phyloP scores from a whole-genome alignment of 2,329 filamentous ascomycete species.

The Aspergillus arachidicola region DNA sequence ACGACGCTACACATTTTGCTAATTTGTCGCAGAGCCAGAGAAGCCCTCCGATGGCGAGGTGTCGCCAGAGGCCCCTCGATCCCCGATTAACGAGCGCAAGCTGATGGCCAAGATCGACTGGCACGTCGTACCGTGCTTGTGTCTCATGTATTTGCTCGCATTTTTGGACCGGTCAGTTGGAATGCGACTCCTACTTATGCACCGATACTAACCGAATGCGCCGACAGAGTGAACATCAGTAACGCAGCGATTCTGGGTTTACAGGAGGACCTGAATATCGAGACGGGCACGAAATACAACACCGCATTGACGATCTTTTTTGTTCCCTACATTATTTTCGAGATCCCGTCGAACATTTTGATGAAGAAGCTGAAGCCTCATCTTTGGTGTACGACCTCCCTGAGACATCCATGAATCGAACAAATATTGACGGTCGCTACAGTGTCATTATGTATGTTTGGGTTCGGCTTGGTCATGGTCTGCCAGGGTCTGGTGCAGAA shows the following conservation, averaged over 20 bases:
- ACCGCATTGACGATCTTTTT: conserved; percentile 80
- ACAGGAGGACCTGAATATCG: conserved; percentile 62
- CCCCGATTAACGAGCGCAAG: conserved; percentile 55
- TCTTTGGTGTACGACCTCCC: conserved; percentile 58
- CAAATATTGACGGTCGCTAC: conserved; percentile 3
- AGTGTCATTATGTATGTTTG: conserved; percentile 79
- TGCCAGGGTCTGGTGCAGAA: conserved; percentile 77
- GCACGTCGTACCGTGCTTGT: conserved; percentile 71
- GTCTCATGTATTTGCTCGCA: conserved; percentile 70
- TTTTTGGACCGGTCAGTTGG: conserved; percentile 59
- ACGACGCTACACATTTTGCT: background rate
- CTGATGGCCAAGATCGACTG: conserved; percentile 72
- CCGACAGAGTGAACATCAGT: conserved; percentile 70
- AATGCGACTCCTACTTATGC: conserved; percentile 11
- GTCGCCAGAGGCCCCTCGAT: conserved; percentile 25
- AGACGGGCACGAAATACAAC: conserved; percentile 63
- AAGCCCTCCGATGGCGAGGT: background rate
- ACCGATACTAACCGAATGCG: background rate
- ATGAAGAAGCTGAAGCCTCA: conserved; percentile 69
- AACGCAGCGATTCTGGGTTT: conserved; percentile 73
- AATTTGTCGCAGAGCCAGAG: background rate
- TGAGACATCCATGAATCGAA: background rate
- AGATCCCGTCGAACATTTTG: conserved; percentile 72
- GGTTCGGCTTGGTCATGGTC: conserved; percentile 75
- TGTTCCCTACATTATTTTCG: conserved; percentile 69